Percentiles rank a stretch among this genome's conserved stretches.
These are phyloP conservation scores for Solanum ossicruentum DNA, from an alignment of 257 asterid genomes.

Conservation along the genomic window DNA sequence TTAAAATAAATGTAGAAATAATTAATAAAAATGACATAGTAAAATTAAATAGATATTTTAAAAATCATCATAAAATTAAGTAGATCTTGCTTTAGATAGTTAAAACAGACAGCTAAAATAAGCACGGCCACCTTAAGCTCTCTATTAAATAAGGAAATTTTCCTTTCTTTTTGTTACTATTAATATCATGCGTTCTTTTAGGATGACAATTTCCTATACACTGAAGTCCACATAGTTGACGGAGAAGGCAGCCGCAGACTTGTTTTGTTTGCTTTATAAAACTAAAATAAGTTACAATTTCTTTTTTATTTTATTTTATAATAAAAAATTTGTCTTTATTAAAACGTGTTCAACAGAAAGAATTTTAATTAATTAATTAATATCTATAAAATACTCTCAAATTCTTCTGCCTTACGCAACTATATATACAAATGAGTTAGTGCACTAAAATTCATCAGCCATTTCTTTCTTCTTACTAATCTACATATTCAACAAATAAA, in stretches of 20 bases:
- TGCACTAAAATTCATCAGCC: background rate
- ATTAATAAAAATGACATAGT: too few species aligned
- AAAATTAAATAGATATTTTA: too few species aligned
- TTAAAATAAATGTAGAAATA: too few species aligned
- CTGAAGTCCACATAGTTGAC: background rate
- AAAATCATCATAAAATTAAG: too few species aligned
- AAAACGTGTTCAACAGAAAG: background rate
- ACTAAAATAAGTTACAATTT: background rate
- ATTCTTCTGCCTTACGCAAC: background rate
- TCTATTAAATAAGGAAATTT: too few species aligned
- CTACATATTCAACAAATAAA: background rate
- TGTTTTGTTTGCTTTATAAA: background rate
- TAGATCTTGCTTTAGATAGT: too few species aligned
- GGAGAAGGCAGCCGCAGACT: background rate
- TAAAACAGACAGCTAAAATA: too few species aligned
- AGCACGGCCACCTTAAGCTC: too few species aligned
- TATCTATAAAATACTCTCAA: background rate
- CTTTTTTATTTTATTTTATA: background rate
- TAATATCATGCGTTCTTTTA: too few species aligned
- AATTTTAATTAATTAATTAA: background rate
- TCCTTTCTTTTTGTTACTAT: too few species aligned
- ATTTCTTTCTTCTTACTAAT: background rate
- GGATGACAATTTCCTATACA: background rate
- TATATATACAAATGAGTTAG: background rate
- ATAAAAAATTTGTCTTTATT: background rate